These are phyloP conservation scores for Colletotrichum lentis DNA, from an alignment of 2,329 filamentous ascomycete species.

Conservation along the genomic window DNA sequence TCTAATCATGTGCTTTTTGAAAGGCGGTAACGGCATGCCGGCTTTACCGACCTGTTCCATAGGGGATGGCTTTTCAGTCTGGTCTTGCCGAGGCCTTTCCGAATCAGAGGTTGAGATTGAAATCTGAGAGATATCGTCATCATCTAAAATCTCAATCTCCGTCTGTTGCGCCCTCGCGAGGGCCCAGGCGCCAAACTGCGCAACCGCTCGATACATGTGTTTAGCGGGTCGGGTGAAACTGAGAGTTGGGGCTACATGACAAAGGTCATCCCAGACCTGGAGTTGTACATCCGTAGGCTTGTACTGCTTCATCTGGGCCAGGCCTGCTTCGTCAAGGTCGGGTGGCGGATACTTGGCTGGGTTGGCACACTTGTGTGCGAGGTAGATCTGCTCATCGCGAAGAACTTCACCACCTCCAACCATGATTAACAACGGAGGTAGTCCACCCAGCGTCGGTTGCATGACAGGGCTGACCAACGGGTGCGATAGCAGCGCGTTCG, in stretches of 20 bases:
- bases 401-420: slow-evolving; percentile 89
- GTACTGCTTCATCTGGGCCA: slow-evolving; percentile 69
- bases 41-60: slow-evolving; percentile 75
- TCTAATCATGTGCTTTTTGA: slow-evolving; percentile 88
- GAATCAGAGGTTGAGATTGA: slow-evolving; percentile 64
- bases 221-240: slow-evolving; percentile 97
- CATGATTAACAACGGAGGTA: slow-evolving; percentile 87
- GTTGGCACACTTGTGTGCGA: slow-evolving; percentile 93
- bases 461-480: slow-evolving; percentile 89
- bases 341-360: slow-evolving; percentile 78
- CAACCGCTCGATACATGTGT: slow-evolving; percentile 90
- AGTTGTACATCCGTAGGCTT: slow-evolving; percentile 90
- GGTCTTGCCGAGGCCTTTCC: slow-evolving; percentile 44
- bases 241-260: slow-evolving; percentile 90
- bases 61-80: slow-evolving; percentile 40
- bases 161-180: slow-evolving; percentile 82
- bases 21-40: slow-evolving; percentile 81
- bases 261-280: slow-evolving; percentile 95
- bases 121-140: slow-evolving; percentile 79
- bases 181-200: slow-evolving; percentile 93
- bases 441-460: slow-evolving; percentile 86
- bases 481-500: slow-evolving; percentile 85
- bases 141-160: slow-evolving; percentile 81
- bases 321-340: slow-evolving; percentile 70
- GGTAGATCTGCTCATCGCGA: slow-evolving; percentile 91